These are phyloP conservation scores for Gaillardinia entomophila DNA, from an alignment of 805 yeast genomes.

Conservation along the genomic window DNA sequence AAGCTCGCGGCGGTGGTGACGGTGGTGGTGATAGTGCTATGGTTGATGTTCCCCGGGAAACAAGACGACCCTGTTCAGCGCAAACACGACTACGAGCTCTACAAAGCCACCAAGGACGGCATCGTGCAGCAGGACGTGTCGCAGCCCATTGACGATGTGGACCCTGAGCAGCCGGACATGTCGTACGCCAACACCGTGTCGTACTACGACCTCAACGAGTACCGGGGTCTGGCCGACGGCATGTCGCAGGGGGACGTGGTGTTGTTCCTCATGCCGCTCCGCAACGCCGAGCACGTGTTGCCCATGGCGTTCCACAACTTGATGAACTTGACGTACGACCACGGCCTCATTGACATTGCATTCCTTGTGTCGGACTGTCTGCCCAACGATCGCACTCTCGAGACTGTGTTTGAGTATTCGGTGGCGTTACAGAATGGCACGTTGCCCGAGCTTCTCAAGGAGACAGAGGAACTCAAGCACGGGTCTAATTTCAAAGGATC, in stretches of 20 bases:
- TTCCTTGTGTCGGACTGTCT: constrained; percentile 80
- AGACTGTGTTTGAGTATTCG: constrained; percentile 58
- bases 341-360: constrained; percentile 71
- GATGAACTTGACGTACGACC: constrained; percentile 84
- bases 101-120: constrained; percentile 27
- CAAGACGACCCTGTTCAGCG: constrained; percentile 1
- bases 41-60: constrained; percentile 1
- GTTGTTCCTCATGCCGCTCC: constrained; percentile 64
- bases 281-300: constrained; percentile 72
- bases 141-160: constrained; percentile 2
- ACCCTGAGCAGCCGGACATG: constrained; percentile 19
- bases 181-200: constrained; percentile 46
- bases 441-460: constrained; percentile 42
- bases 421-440: constrained; percentile 69
- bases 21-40: neutral
- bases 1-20: neutral
- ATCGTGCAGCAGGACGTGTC: constrained; percentile 9
- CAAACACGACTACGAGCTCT: constrained; percentile 15
- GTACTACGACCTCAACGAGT: constrained; percentile 56
- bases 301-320: constrained; percentile 81
- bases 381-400: constrained; percentile 58
- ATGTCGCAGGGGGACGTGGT: constrained; percentile 53
- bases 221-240: constrained; percentile 49
- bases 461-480: constrained; percentile 30
- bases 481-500: constrained; percentile 44